Evolutionary conservation across 2,329 filamentous ascomycete genomes (phyloP).

Genomic region (Penicillium capsulatum): DNA sequence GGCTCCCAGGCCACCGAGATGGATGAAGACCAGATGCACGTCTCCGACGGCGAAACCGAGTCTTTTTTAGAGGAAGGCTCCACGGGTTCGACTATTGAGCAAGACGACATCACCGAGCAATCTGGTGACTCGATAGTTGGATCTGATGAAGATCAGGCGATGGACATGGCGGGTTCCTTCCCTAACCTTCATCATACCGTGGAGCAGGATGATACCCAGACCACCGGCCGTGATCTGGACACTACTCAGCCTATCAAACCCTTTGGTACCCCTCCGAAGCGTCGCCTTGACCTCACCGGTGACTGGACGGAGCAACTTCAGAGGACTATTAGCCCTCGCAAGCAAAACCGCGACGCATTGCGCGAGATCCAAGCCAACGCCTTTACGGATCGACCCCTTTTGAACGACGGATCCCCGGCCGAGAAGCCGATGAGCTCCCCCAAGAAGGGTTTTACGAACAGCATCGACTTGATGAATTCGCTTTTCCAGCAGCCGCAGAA

Average conservation of each 20-base stretch:
- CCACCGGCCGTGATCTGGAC: conserved; percentile 46
- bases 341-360: conserved; percentile 76
- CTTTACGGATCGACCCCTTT: conserved; percentile 47
- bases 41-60: conserved; percentile 44
- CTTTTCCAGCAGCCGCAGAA: conserved; percentile 67
- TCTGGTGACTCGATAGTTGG: conserved; percentile 61
- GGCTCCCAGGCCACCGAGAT: conserved; percentile 59
- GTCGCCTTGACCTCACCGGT: conserved; percentile 58
- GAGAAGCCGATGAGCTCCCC: conserved; percentile 19
- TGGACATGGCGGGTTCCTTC: conserved; percentile 78
- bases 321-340: conserved; percentile 88
- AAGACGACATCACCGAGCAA: conserved; percentile 52
- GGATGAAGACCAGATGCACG: conserved; percentile 44
- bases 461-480: conserved; percentile 95
- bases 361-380: conserved; percentile 60
- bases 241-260: conserved; percentile 34
- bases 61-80: conserved; percentile 94
- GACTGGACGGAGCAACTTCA: conserved; percentile 94
- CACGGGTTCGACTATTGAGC: conserved; percentile 70
- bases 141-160: conserved; percentile 65
- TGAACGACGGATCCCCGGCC: conserved; percentile 32
- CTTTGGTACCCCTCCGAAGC: conserved; percentile 52
- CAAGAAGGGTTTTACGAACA: conserved; percentile 70
- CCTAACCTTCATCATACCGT: conserved; percentile 68
- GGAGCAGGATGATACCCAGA: conserved; percentile 62